Evolutionary conservation across 2,329 filamentous ascomycete genomes (phyloP).

Genomic region (Mariannaea sp.): DNA sequence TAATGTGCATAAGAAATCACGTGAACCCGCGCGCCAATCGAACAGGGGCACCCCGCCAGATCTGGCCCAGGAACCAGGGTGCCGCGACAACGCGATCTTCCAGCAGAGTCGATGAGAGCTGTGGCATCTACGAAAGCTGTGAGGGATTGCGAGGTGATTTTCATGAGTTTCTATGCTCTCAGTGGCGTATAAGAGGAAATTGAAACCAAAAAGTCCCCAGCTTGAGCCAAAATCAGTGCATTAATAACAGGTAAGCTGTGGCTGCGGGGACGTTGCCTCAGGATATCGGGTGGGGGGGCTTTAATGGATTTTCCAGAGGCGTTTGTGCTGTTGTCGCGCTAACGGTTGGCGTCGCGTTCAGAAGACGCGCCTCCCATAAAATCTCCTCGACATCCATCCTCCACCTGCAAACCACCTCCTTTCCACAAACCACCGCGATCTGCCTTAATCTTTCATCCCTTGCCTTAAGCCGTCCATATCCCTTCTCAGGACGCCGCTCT

Average conservation of each 20-base stretch:
- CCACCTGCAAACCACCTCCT: conserved; percentile 34
- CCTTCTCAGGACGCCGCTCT: conserved; percentile 27
- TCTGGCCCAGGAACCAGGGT: conserved; percentile 23
- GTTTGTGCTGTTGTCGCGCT: conserved; percentile 40
- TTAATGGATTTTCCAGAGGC: conserved; percentile 38
- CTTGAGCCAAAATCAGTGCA: conserved; percentile 16
- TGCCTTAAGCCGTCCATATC: conserved; percentile 20
- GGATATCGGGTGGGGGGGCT: too few species aligned
- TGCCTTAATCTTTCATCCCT: conserved; percentile 17
- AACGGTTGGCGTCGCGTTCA: conserved; percentile 43
- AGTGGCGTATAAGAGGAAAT: background rate
- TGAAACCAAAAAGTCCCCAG: conserved; percentile 2
- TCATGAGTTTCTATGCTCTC: background rate
- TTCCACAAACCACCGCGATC: conserved; percentile 32
- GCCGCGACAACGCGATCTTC: conserved; percentile 26
- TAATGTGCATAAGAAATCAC: conserved; percentile 29
- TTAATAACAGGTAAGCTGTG: conserved; percentile 18
- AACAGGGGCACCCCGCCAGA: conserved; percentile 21
- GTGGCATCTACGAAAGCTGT: background rate
- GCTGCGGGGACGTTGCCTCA: conserved; percentile 17
- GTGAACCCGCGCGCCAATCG: conserved; percentile 33
- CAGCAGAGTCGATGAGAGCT: conserved; percentile 3
- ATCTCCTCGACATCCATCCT: conserved; percentile 37
- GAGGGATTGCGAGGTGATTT: conserved; percentile 3
- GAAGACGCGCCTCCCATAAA: conserved; percentile 46